Percentiles rank a stretch among this genome's conserved stretches.
These are phyloP conservation scores for Penstemon barbatus DNA, from an alignment of 257 asterid species.

Conservation along the genomic window DNA sequence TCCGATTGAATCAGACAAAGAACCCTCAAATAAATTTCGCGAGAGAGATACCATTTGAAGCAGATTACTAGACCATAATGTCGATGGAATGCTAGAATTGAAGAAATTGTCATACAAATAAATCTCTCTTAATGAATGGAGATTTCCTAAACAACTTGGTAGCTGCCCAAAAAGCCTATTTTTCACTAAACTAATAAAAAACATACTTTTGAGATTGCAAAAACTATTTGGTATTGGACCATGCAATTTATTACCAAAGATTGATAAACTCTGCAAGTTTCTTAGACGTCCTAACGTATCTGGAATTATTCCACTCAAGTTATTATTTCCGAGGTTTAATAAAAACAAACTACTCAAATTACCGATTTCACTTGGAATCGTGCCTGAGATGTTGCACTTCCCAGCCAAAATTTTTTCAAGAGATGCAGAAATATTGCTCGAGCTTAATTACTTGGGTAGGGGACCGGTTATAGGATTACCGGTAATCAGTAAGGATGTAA, in stretches of 20 bases:
- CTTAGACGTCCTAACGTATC: constrained; percentile 15
- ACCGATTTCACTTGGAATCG: too few species aligned
- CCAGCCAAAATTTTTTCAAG: too few species aligned
- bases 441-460: too few species aligned
- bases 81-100: constrained; percentile 26
- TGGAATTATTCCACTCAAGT: constrained; percentile 24
- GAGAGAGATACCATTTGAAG: constrained; percentile 3
- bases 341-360: constrained; percentile 14
- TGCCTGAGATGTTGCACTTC: too few species aligned
- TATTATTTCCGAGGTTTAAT: constrained; percentile 3
- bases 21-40: constrained; percentile 23
- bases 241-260: constrained; percentile 7
- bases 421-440: too few species aligned
- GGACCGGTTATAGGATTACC: too few species aligned
- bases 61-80: constrained; percentile 15
- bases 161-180: constrained; percentile 23
- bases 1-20: constrained; percentile 23
- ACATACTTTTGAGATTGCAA: constrained; percentile 20
- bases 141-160: constrained; percentile 25
- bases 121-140: constrained; percentile 13
- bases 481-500: too few species aligned
- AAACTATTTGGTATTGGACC: constrained; percentile 21
- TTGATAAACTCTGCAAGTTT: constrained; percentile 1
- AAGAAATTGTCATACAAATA: constrained; percentile 15
- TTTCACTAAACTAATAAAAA: not conserved